These are phyloP conservation scores for Kokia cookei DNA, from an alignment of 441 rosid species.

Conservation along the genomic window DNA sequence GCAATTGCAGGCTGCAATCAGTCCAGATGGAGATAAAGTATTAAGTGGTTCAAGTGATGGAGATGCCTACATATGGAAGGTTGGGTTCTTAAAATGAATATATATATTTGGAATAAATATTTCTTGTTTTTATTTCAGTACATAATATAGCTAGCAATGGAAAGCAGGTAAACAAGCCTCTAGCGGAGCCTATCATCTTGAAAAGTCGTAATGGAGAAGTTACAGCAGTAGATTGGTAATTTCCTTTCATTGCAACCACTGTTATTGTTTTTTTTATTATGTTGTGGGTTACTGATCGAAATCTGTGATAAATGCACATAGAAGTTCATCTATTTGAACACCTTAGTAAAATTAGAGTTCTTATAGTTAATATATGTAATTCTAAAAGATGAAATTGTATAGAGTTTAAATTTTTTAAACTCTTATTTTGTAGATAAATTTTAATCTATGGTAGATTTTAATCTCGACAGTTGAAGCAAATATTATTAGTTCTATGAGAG, in stretches of 20 bases:
- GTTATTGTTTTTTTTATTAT: background rate
- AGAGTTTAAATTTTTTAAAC: too few relatives aligned
- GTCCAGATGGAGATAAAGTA: conserved; percentile 73
- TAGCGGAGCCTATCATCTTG: conserved; percentile 48
- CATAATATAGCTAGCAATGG: conserved; percentile 10
- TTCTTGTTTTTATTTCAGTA: background rate
- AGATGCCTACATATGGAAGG: conserved; percentile 85
- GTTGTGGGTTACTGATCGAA: rapidly evolving
- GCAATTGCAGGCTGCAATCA: conserved; percentile 64
- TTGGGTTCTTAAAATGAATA: conserved; percentile 8
- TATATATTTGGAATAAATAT: too few relatives aligned
- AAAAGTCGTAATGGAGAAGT: conserved; percentile 75
- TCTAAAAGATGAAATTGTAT: too few relatives aligned
- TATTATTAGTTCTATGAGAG: too few relatives aligned
- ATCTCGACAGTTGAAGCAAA: too few relatives aligned
- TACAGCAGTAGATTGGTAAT: conserved; percentile 86
- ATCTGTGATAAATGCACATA: too few relatives aligned
- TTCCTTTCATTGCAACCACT: background rate
- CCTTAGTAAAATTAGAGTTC: too few relatives aligned
- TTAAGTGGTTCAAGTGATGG: conserved; percentile 91
- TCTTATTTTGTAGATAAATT: too few relatives aligned
- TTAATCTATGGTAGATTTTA: too few relatives aligned
- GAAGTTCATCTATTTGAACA: too few relatives aligned
- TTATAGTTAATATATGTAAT: too few relatives aligned
- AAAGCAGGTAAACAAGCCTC: conserved; percentile 65